phyloP scores from a whole-genome alignment of 2,329 filamentous ascomycete genomes.

The Fusarium miscanthi region DNA sequence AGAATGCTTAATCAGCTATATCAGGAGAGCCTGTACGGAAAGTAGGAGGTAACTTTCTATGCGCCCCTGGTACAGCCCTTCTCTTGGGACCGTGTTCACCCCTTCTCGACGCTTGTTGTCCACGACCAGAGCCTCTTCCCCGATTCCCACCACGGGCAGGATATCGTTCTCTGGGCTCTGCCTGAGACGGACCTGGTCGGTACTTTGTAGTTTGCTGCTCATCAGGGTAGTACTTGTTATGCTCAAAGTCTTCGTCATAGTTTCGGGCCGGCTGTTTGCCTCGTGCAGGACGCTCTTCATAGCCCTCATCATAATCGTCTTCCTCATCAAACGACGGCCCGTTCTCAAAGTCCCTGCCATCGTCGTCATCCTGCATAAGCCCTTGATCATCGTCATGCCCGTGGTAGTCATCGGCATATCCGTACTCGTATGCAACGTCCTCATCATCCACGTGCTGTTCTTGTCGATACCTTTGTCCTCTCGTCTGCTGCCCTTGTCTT shows the following conservation, averaged over 20 bases:
- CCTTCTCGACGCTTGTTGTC: rapidly evolving
- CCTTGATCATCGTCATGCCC: rapidly evolving
- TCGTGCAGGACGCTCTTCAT: not conserved
- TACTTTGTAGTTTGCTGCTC: rapidly evolving
- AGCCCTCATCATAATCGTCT: not conserved
- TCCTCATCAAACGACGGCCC: not conserved
- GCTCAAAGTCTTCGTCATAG: not conserved
- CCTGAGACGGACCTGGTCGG: rapidly evolving
- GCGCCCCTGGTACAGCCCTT: rapidly evolving
- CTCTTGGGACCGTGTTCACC: rapidly evolving
- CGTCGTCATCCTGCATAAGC: not conserved
- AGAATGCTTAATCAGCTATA: not conserved
- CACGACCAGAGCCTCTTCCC: rapidly evolving
- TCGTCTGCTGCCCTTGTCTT: not conserved
- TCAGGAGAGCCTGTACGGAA: too few relatives aligned
- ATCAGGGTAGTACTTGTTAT: rapidly evolving
- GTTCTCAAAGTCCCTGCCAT: not conserved
- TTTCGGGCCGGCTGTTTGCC: not conserved
- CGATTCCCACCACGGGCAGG: not conserved
- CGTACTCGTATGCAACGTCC: rapidly evolving
- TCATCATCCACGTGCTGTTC: not conserved
- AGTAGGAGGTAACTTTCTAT: not conserved
- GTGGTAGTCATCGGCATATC: rapidly evolving
- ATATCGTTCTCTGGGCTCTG: not conserved
- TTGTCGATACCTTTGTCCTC: not conserved